Base-by-base conservation (phyloP, 2,329 filamentous ascomycete genomes). In the Emmonsiellopsis sp. region DNA sequence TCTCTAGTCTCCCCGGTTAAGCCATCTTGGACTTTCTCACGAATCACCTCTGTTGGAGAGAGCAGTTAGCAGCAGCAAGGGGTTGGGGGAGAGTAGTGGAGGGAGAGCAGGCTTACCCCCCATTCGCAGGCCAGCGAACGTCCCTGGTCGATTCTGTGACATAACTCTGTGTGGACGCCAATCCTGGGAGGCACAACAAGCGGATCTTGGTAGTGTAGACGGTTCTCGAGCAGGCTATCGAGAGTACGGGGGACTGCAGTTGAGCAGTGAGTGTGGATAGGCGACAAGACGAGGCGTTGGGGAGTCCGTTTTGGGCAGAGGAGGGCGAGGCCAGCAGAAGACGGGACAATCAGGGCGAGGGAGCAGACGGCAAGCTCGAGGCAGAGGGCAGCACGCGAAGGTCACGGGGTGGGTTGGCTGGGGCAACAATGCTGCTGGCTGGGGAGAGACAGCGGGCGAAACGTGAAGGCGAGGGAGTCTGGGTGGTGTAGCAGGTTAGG, bases 1-100 rank as follows among this genome's bases (percentile, higher is more conserved):
- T 98, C 93, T 72, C 88, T 86, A 65, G 90, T 95, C 72, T 98
- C 93, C 65, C 93, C 93, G 11, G 93, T 98, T 61, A 95, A 78
- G 69, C 93, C 93, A 79, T 98, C 93, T 73, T 98, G 93, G 62
- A 98, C 93, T 77, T 95, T 97, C 76, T 98, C 93, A 71, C 90
- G 90, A 70, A 98, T 89, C 61, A 97, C 87, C 80, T 98, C 93
- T 97, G 67, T 48, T 56, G 54, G 42, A 40, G 37, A 51, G 54
- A 52, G 34, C 52, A 34, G 54, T 61, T 51, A 60, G 62, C 52
- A 34, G 31, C 55, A 60, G 10, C 37, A 40, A 40, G 3, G 21
- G 21, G 21, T 27, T 14, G 6, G 40, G 58, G 57, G 39, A 53
- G 59, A 65, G 61, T 68, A 54, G 57, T 44, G 51, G 52, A 52